These are phyloP conservation scores for Macrocystidia cucumis DNA, from an alignment of 1,284 basidiomycete species.

Conservation along the genomic window DNA sequence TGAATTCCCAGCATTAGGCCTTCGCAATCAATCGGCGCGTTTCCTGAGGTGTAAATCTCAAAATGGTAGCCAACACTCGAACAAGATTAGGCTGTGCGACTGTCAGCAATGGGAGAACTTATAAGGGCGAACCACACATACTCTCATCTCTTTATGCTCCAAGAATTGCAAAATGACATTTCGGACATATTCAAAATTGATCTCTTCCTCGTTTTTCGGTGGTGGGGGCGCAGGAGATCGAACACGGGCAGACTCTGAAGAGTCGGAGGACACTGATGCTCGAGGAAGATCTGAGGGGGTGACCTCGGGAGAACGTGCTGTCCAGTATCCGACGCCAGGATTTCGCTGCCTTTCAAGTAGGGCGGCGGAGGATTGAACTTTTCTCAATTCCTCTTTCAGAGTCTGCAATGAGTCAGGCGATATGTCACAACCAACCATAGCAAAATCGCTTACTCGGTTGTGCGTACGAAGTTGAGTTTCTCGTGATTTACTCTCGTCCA, in stretches of 20 bases:
- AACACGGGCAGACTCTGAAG: conserved; percentile 6
- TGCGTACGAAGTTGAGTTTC: conserved; percentile 60
- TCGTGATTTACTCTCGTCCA: conserved; percentile 57
- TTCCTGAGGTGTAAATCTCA: conserved; percentile 92
- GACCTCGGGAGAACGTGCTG: conserved; percentile 33
- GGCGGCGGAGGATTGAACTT: conserved; percentile 86
- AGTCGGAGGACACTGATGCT: conserved; percentile 35
- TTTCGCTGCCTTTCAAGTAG: conserved; percentile 85
- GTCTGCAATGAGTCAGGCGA: conserved; percentile 39
- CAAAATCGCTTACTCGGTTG: conserved; percentile 55
- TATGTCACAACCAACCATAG: conserved; percentile 1
- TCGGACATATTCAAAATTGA: conserved; percentile 92
- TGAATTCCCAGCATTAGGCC: too few species aligned
- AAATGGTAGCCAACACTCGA: conserved; percentile 82
- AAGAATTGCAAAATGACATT: conserved; percentile 91
- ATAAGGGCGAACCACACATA: conserved; percentile 12
- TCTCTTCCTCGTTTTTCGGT: conserved; percentile 68
- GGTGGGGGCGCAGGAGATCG: conserved; percentile 27
- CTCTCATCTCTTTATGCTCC: conserved; percentile 34
- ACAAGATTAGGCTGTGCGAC: conserved; percentile 74
- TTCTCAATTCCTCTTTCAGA: conserved; percentile 85
- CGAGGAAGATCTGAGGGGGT: conserved; percentile 21
- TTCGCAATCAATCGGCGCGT: conserved; percentile 79
- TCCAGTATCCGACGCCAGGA: conserved; percentile 92
- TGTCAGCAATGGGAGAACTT: neutral